These are phyloP conservation scores for Diutina sp. DNA, from an alignment of 1,139 yeast species.

Conservation along the genomic window DNA sequence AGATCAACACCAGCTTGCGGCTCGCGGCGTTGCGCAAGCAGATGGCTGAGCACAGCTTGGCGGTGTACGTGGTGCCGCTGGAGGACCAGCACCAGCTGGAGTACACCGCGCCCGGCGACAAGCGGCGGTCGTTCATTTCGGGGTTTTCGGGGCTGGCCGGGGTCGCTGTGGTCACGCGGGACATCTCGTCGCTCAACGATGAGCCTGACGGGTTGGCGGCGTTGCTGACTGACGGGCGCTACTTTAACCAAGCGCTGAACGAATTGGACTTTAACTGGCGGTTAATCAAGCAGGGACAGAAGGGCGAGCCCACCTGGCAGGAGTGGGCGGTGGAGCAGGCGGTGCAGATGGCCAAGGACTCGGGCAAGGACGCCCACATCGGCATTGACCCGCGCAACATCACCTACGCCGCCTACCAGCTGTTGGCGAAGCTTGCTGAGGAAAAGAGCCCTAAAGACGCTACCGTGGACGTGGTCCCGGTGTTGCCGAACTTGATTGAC, in stretches of 20 bases:
- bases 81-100: conserved; percentile 95
- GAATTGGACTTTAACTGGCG: conserved; percentile 87
- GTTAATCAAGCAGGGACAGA: conserved; percentile 67
- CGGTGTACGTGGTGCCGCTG: conserved; percentile 74
- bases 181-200: conserved; percentile 43
- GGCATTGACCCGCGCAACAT: conserved; percentile 40
- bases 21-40: conserved; percentile 48
- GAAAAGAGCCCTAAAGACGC: conserved; percentile 18
- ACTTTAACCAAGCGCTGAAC: conserved; percentile 79
- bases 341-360: conserved; percentile 32
- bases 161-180: conserved; percentile 73
- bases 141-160: conserved; percentile 97
- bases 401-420: conserved; percentile 27
- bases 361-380: conserved; percentile 26
- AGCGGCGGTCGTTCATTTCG: conserved; percentile 72
- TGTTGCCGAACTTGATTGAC: conserved; percentile 62
- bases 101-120: conserved; percentile 70
- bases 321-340: conserved; percentile 70
- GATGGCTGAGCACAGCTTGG: conserved; percentile 56
- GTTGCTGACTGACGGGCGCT: conserved; percentile 88
- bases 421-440: conserved; percentile 13
- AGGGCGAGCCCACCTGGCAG: conserved; percentile 74
- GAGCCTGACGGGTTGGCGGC: conserved; percentile 60
- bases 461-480: conserved; percentile 45
- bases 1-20: conserved; percentile 45